Evolutionary conservation across 1,284 basidiomycete genomes (phyloP).

Genomic region (Microbotryum scabiosae): DNA sequence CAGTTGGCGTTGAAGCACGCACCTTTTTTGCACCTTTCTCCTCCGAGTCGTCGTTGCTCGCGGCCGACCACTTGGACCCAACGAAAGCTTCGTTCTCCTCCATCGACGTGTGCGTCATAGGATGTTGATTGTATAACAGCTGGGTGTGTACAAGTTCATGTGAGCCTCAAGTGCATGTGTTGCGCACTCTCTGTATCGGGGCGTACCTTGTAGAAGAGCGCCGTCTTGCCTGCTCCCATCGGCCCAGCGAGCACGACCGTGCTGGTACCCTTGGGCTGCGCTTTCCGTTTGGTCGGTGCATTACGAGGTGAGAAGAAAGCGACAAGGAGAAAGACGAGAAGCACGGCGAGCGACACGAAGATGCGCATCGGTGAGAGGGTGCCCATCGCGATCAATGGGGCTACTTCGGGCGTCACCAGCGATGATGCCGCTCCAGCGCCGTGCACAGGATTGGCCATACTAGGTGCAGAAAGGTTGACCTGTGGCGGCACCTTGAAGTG

Average conservation of each 20-base stretch:
- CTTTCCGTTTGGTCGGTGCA: neutral
- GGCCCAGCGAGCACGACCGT: constrained; percentile 31
- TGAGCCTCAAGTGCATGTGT: neutral
- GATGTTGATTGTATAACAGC: constrained; percentile 29
- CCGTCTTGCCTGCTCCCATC: constrained; percentile 32
- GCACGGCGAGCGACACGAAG: constrained; percentile 16
- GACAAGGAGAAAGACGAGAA: constrained; percentile 16
- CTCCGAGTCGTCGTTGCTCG: neutral
- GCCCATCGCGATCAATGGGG: neutral
- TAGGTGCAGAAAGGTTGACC: neutral
- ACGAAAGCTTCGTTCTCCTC: constrained; percentile 30
- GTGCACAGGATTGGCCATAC: no score
- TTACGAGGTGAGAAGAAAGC: neutral
- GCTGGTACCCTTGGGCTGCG: neutral
- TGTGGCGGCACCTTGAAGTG: neutral
- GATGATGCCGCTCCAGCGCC: no score
- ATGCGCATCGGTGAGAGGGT: neutral
- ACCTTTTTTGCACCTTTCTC: constrained; percentile 7
- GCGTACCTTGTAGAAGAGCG: constrained; percentile 29
- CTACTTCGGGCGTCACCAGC: no score
- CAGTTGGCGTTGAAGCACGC: neutral
- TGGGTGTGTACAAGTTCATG: neutral
- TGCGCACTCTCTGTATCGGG: neutral
- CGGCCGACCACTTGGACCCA: constrained; percentile 8
- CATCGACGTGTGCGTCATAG: constrained; percentile 30